These are phyloP conservation scores for Ramaria rubella DNA, from an alignment of 768 basidiomycete species.

Conservation along the genomic window DNA sequence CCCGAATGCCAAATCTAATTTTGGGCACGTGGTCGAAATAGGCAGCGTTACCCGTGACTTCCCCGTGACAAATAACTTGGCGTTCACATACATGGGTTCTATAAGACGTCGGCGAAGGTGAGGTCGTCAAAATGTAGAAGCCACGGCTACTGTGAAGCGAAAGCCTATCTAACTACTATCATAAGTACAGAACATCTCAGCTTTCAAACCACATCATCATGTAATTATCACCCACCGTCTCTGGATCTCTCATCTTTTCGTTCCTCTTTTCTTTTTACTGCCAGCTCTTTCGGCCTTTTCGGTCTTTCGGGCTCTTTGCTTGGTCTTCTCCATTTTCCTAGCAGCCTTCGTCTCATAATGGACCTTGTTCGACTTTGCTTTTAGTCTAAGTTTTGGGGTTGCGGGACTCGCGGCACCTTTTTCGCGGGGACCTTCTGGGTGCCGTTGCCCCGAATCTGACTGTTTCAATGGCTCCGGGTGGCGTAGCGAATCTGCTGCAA, in stretches of 20 bases:
- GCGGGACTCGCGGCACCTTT: not conserved
- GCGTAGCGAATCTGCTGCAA: conserved; percentile 60
- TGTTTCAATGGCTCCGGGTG: conserved; percentile 20
- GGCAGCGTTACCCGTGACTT: too few relatives aligned
- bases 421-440: conserved; percentile 14
- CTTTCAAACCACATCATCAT: not conserved
- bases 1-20: too few relatives aligned
- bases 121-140: too few relatives aligned
- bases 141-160: too few relatives aligned
- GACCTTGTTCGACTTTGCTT: conserved; percentile 37
- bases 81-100: too few relatives aligned
- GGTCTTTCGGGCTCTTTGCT: conserved; percentile 55
- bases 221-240: not conserved
- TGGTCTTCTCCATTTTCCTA: conserved; percentile 51
- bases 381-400: conserved; percentile 2
- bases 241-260: conserved; percentile 9
- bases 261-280: conserved; percentile 44
- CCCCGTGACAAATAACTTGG: too few relatives aligned
- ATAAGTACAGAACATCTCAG: too few relatives aligned
- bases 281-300: conserved; percentile 72
- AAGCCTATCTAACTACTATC: too few relatives aligned
- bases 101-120: too few relatives aligned
- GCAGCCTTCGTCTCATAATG: conserved; percentile 69
- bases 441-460: conserved; percentile 38
- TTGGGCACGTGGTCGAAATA: too few relatives aligned